These are phyloP conservation scores for Sclerotinia glacialis DNA, from an alignment of 2,329 filamentous ascomycete genomes.

Conservation along the genomic window DNA sequence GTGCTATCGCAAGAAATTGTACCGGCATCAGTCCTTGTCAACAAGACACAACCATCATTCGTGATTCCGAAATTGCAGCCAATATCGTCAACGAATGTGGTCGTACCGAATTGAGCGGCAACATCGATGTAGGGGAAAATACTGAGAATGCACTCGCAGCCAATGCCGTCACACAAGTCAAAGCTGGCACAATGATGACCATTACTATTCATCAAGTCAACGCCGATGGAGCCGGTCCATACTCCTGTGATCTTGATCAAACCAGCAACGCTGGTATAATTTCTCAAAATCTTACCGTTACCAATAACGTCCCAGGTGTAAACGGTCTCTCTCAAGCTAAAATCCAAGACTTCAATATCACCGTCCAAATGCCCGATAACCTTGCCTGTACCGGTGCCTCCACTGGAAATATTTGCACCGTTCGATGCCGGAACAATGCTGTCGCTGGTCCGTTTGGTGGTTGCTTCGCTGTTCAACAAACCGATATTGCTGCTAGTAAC, in stretches of 20 bases:
- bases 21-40: slow-evolving; percentile 64
- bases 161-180: slow-evolving; percentile 49
- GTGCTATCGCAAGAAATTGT: slow-evolving; percentile 58
- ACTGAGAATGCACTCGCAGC: slow-evolving; percentile 52
- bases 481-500: slow-evolving; percentile 43
- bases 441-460: slow-evolving; percentile 56
- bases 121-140: slow-evolving; percentile 59
- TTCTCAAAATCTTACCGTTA: slow-evolving; percentile 50
- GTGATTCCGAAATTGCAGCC: slow-evolving; percentile 51
- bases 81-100: slow-evolving; percentile 60
- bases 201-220: slow-evolving; percentile 55
- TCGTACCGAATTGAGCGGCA: slow-evolving; percentile 57
- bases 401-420: slow-evolving; percentile 57
- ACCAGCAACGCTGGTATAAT: slow-evolving; percentile 45
- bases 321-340: slow-evolving; percentile 46
- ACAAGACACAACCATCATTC: slow-evolving; percentile 62
- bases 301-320: slow-evolving; percentile 57
- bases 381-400: slow-evolving; percentile 49
- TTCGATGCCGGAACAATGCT: slow-evolving; percentile 58
- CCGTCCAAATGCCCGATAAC: slow-evolving; percentile 50
- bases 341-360: slow-evolving; percentile 55
- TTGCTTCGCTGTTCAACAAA: slow-evolving; percentile 57
- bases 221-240: slow-evolving; percentile 54
- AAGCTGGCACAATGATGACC: slow-evolving; percentile 46
- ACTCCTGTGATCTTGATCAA: slow-evolving; percentile 52